Base-by-base conservation (phyloP, 106 monocot species). In the Iris macrosiphon region DNA sequence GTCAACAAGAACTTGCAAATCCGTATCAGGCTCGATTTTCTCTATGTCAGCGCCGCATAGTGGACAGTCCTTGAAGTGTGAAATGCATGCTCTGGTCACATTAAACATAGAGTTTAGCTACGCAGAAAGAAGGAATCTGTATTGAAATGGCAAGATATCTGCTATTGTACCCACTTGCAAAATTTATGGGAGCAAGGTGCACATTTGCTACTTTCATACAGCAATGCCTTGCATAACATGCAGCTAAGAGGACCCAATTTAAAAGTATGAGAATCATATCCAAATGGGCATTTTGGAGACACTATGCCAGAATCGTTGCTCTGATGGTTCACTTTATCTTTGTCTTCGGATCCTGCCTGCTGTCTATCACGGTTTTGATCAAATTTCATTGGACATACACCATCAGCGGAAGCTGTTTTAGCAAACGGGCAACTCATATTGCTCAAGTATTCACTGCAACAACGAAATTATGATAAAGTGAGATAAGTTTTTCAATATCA, bases 41-140 rank as follows among this genome's bases (percentile, higher is more conserved):
- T 90, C 80, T 31, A 96, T 96, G 49, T 96, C 96, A 70, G 90
- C 96, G 70, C 96, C 96, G 65, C 96, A 96, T 30, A 96, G 44
- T 54, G 96, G 96, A 57, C 90, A 96, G 45, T 96, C 96, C 39
- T 79, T 90, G 59, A 96, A 96, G 26, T 80, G 85, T 32, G 79
- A 77, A 63, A 96, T 77, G 51, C 96, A 96, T 57, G 60, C 66
- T 64, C 96, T 96, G 70, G 41, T 20, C 7, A 42, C 7, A 51
- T 43, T 18, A 4, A 56, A 52, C 21, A 66, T 5, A 46, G 7
- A 58, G 4, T n/a, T n/a, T n/a, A n/a, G n/a, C n/a, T 34, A 35
- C 32, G 26, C 27, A 52, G 5, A 49, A 34, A 48, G 35, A 34
- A 11, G 45, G 57, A 9, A 11, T 29, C 4, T 16, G 48, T 15